phyloP scores from a whole-genome alignment of 1,284 basidiomycete genomes.

The Cronartium quercuum region DNA sequence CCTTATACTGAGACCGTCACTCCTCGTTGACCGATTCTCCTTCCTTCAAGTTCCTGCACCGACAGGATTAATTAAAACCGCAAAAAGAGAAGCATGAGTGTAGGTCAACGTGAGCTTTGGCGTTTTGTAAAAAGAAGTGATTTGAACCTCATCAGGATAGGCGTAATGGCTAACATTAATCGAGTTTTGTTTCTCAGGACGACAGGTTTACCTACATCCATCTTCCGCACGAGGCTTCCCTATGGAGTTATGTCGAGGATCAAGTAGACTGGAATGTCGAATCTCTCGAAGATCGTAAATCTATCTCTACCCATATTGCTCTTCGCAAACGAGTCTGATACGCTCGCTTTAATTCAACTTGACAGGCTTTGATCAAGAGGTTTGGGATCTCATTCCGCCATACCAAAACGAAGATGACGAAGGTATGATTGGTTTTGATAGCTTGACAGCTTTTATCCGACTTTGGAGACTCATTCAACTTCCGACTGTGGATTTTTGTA shows the following conservation, averaged over 20 bases:
- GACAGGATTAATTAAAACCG: neutral
- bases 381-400: slow-evolving; percentile 31
- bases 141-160: neutral
- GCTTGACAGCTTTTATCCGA: neutral
- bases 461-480: neutral
- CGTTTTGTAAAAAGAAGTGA: neutral
- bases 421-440: neutral
- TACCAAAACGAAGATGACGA: slow-evolving; percentile 38
- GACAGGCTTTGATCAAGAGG: slow-evolving; percentile 25
- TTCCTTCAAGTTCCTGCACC: neutral
- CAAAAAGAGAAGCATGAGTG: slow-evolving; percentile 3
- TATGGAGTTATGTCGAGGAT: slow-evolving; percentile 32
- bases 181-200: neutral
- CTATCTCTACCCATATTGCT: neutral
- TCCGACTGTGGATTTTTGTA: neutral
- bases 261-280: slow-evolving; percentile 24
- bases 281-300: slow-evolving; percentile 23
- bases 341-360: neutral
- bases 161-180: neutral
- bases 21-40: no score
- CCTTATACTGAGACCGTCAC: no score
- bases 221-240: slow-evolving; percentile 18
- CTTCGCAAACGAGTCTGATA: neutral
- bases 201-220: slow-evolving; percentile 34
- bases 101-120: neutral